Conservation (phyloP, 805 yeast genomes). For the Saccharomycopsis javanensis region DNA sequence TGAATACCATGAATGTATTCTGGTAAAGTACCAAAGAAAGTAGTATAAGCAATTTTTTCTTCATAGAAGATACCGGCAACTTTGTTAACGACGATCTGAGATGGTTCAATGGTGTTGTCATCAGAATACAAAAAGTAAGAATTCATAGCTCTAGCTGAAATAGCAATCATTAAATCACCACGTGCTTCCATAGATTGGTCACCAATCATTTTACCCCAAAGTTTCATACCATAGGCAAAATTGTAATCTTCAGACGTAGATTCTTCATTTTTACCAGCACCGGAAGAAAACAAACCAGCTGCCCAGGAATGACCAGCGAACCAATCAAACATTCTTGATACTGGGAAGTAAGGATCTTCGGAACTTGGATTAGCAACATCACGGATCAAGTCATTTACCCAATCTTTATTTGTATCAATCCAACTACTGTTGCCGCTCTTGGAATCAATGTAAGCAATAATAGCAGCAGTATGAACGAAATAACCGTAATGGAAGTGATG, state of each 20-base stretch:
- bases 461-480: slow-evolving; percentile 51
- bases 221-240: slow-evolving; percentile 56
- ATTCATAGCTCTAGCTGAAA: slow-evolving; percentile 46
- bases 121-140: slow-evolving; percentile 42
- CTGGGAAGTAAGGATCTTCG: slow-evolving; percentile 50
- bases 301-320: slow-evolving; percentile 72
- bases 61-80: slow-evolving; percentile 65
- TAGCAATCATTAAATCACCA: slow-evolving; percentile 49
- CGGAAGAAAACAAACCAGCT: slow-evolving; percentile 50
- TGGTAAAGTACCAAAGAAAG: slow-evolving; percentile 52
- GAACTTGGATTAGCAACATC: slow-evolving; percentile 59
- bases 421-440: slow-evolving; percentile 33
- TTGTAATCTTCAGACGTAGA: slow-evolving; percentile 64
- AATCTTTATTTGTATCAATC: slow-evolving; percentile 39
- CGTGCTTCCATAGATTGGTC: slow-evolving; percentile 44
- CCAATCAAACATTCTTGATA: slow-evolving; percentile 60
- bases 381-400: slow-evolving; percentile 53
- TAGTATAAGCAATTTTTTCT: slow-evolving; percentile 62
- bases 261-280: slow-evolving; percentile 67
- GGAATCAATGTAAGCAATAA: slow-evolving; percentile 53
- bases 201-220: slow-evolving; percentile 55
- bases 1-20: slow-evolving; percentile 73
- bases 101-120: slow-evolving; percentile 43
- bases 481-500: slow-evolving; percentile 53
- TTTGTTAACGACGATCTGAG: slow-evolving; percentile 42